Base-by-base conservation (phyloP, 208 protist species). In the Leishmania amazonensis region DNA sequence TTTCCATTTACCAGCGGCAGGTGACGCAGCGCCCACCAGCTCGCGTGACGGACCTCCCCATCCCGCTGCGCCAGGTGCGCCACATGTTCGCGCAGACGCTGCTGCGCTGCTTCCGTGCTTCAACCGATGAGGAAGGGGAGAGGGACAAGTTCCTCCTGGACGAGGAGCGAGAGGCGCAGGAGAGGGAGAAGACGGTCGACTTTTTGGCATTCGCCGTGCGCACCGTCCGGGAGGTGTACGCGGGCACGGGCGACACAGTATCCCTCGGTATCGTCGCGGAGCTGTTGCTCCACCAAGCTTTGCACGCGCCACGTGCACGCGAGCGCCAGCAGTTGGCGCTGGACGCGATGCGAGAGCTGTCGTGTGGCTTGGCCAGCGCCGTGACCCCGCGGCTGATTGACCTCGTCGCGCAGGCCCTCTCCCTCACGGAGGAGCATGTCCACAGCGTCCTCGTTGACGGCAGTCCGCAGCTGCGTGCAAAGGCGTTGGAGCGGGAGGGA, bases 31-130 rank as follows among this genome's bases (percentile, higher is more conserved):
- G 93, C 3, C 75, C 83, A 3, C 81, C 71, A 2, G 82, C 85
- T 31, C 78, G 76, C 5, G 68, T 96, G 42, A 87, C 88, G 38
- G 89, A 89, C 51, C 77, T 96, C 0, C 93, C 93, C 45, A 87
- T 96, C 54, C 89, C 93, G 2, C 62, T 96, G 13, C 87, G 93
- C 4, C 90, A 94, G 77, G 89, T 81, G 51, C 83, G 85, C 0
- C 68, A 71, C 21, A 92, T 92, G 86, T 68, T 90, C 51, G 68
- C 86, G 13, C 76, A 81, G 62, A 79, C 90, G 19, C 81, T 96
- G 31, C 57, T 96, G 53, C 83, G 87, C 1, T 86, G 81, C 45
- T 87, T 79, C 31, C 80, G 73, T 1, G 75, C 68, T 31, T 68
- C 80, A 35, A 62, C 28, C 17, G 62, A 65, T 7, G 57, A 62